These are phyloP conservation scores for Viridothelium virens DNA, from an alignment of 495 filamentous ascomycete species.

Conservation along the genomic window DNA sequence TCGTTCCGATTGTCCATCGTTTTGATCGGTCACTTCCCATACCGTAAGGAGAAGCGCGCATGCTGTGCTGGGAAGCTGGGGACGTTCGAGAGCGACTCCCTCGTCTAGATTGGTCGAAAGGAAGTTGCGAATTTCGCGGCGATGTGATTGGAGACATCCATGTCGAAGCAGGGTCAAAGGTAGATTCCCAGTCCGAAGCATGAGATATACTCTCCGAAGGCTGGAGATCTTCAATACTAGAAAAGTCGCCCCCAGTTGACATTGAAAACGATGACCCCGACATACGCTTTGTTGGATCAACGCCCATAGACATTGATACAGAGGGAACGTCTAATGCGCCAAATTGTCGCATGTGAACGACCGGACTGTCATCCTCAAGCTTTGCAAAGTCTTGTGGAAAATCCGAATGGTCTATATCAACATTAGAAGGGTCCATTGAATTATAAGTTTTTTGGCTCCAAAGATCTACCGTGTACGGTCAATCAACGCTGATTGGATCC, in stretches of 20 bases:
- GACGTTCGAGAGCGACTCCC: slow-evolving; percentile 50
- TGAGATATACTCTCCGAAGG: slow-evolving; percentile 27
- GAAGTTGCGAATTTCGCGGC: slow-evolving; percentile 23
- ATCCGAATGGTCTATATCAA: slow-evolving; percentile 29
- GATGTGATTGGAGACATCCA: slow-evolving; percentile 30
- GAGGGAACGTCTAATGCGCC: slow-evolving; percentile 16
- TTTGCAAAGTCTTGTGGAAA: slow-evolving; percentile 23
- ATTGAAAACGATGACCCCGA: slow-evolving; percentile 33
- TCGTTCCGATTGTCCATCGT: slow-evolving; percentile 65
- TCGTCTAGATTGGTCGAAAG: slow-evolving; percentile 26
- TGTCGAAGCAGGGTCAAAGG: slow-evolving; percentile 24
- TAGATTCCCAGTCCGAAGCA: slow-evolving; percentile 27
- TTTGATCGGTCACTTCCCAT: slow-evolving; percentile 55
- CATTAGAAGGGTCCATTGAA: slow-evolving; percentile 28
- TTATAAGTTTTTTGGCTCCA: slow-evolving; percentile 30
- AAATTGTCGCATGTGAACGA: slow-evolving; percentile 32
- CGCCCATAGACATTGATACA: slow-evolving; percentile 19
- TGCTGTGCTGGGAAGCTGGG: slow-evolving; percentile 55
- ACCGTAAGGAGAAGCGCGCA: slow-evolving; percentile 57
- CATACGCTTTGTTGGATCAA: slow-evolving; percentile 23
- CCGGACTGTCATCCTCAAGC: slow-evolving; percentile 26
- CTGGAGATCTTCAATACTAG: slow-evolving; percentile 29
- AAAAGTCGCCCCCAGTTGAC: slow-evolving; percentile 27
- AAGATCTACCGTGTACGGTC: slow-evolving; percentile 12
- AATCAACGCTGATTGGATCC: background rate